phyloP scores from a whole-genome alignment of 805 yeast genomes.

The Nematodospora valgi region DNA sequence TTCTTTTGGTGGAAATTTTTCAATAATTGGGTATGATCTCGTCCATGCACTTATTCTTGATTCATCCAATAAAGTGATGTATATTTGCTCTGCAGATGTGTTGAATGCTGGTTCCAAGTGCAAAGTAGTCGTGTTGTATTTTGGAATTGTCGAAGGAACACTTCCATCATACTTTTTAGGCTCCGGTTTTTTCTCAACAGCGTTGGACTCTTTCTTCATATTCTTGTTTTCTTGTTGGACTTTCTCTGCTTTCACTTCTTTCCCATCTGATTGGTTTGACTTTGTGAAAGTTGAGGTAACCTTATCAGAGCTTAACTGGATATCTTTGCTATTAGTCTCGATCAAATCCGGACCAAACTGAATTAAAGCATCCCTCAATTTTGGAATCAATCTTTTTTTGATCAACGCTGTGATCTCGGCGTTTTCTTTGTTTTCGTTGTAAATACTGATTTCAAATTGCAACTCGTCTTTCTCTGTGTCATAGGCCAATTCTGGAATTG shows the following conservation, averaged over 20 bases:
- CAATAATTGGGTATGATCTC: constrained; percentile 63
- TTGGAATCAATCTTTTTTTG: constrained; percentile 58
- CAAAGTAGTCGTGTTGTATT: constrained; percentile 77
- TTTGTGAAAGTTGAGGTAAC: constrained; percentile 39
- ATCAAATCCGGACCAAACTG: constrained; percentile 79
- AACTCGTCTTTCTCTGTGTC: constrained; percentile 84
- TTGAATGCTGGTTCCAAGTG: constrained; percentile 77
- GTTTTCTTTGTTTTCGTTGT: constrained; percentile 45
- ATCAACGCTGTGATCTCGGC: constrained; percentile 53
- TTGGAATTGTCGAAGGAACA: constrained; percentile 38
- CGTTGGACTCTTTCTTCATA: constrained; percentile 3
- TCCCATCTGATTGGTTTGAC: constrained; percentile 42
- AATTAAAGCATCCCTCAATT: constrained; percentile 56
- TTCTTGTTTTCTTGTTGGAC: constrained; percentile 6
- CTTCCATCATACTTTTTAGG: constrained; percentile 1
- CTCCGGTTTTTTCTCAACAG: constrained; percentile 4
- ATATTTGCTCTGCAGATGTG: constrained; percentile 85
- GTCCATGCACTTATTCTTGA: constrained; percentile 89
- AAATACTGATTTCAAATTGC: constrained; percentile 75
- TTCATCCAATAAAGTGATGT: constrained; percentile 70
- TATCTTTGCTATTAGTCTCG: constrained; percentile 72
- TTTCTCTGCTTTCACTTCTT: neutral
- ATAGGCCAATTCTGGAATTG: constrained; percentile 90
- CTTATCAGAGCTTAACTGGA: constrained; percentile 63
- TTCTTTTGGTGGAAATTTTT: constrained; percentile 44